phyloP scores from a whole-genome alignment of 495 filamentous ascomycete genomes.

The Penicillium parvum region DNA sequence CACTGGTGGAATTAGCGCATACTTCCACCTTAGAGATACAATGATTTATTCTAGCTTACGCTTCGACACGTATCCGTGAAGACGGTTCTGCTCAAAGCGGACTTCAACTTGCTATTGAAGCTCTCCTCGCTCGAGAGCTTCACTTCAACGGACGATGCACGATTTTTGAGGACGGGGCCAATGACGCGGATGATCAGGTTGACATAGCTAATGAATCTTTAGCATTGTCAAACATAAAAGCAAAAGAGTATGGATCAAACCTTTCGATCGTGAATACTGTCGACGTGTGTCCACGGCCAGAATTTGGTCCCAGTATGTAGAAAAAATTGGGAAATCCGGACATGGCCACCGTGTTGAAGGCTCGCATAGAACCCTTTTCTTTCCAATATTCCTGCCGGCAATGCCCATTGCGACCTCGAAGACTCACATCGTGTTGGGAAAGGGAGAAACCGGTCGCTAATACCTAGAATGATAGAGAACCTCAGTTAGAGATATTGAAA shows the following conservation, averaged over 20 bases:
- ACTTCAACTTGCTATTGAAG: neutral
- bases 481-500: neutral
- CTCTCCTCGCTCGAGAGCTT: neutral
- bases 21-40: neutral
- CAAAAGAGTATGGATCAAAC: constrained; percentile 24
- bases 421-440: constrained; percentile 6
- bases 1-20: constrained; percentile 2
- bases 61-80: constrained; percentile 3
- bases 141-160: constrained; percentile 5
- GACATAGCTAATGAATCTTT: constrained; percentile 4
- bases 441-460: constrained; percentile 13
- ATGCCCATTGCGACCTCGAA: constrained; percentile 9
- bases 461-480: neutral
- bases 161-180: constrained; percentile 2
- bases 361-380: constrained; percentile 7
- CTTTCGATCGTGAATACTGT: constrained; percentile 43
- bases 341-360: constrained; percentile 23
- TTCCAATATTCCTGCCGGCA: constrained; percentile 7
- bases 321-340: constrained; percentile 29
- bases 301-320: constrained; percentile 25
- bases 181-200: constrained; percentile 8
- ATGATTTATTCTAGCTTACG: neutral
- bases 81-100: neutral
- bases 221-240: neutral
- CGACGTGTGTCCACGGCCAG: constrained; percentile 20